A percentile compares a stretch with the other conserved stretches of the same genome.
Conservation (phyloP, 2,329 filamentous ascomycete genomes). For the Ceratocystiopsis brevicomis region DNA sequence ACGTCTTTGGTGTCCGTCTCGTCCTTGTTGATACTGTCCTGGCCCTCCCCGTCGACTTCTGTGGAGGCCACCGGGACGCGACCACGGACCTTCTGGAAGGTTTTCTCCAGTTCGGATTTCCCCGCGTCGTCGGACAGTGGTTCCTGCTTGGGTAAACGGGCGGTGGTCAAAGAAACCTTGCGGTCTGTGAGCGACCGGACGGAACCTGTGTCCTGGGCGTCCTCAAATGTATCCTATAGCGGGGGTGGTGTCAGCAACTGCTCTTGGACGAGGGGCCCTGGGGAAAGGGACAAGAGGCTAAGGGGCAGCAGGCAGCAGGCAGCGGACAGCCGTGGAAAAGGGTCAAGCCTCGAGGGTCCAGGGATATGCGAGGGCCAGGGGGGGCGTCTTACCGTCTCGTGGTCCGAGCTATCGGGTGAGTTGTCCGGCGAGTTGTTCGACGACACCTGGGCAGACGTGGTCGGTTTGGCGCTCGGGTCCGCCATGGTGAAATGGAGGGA, state of each 20-base stretch:
- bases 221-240: slow-evolving; percentile 58
- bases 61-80: too few species aligned
- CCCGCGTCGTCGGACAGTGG: slow-evolving; percentile 9
- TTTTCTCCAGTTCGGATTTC: slow-evolving; percentile 14
- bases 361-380: too few species aligned
- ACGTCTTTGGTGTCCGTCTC: slow-evolving; percentile 10
- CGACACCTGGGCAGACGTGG: slow-evolving; percentile 1
- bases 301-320: too few species aligned
- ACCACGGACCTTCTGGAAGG: slow-evolving; percentile 8
- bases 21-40: slow-evolving; percentile 12
- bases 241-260: too few species aligned
- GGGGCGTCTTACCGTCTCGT: slow-evolving; percentile 6
- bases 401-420: slow-evolving; percentile 5
- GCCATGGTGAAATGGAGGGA: slow-evolving; percentile 2
- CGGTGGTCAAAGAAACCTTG: slow-evolving; percentile 17
- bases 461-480: slow-evolving; percentile 4
- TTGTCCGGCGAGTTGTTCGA: background rate
- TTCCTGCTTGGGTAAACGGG: slow-evolving; percentile 11
- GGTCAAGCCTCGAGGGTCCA: too few species aligned
- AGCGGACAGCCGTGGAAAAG: too few species aligned
- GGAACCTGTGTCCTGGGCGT: slow-evolving; percentile 50
- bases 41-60: slow-evolving; percentile 15
- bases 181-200: slow-evolving; percentile 44
- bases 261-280: too few species aligned
- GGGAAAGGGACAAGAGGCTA: too few species aligned